Evolutionary conservation across 2,329 filamentous ascomycete genomes (phyloP).

Genomic region (Aspergillus sp.): DNA sequence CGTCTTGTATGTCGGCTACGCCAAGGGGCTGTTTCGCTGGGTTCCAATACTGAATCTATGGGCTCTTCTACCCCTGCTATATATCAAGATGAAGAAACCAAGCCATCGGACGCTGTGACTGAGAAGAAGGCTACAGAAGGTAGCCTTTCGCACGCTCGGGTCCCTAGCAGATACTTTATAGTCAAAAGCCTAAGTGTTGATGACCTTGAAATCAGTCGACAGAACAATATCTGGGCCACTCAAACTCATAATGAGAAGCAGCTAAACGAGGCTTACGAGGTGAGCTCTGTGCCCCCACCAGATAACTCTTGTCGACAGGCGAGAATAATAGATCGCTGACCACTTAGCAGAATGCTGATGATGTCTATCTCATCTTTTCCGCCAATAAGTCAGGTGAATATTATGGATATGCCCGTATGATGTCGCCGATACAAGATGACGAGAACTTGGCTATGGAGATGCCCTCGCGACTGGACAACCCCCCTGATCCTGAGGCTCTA

Average conservation of each 20-base stretch:
- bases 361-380: constrained; percentile 90
- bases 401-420: constrained; percentile 92
- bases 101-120: constrained; percentile 9
- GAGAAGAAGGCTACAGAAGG: constrained; percentile 10
- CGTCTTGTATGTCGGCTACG: constrained; percentile 82
- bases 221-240: constrained; percentile 88
- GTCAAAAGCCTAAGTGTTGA: constrained; percentile 90
- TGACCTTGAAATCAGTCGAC: constrained; percentile 85
- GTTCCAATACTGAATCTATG: constrained; percentile 28
- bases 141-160: constrained; percentile 29
- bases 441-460: constrained; percentile 69
- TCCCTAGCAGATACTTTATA: constrained; percentile 81
- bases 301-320: neutral
- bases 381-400: constrained; percentile 98
- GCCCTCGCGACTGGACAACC: constrained; percentile 63
- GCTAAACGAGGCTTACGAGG: constrained; percentile 80
- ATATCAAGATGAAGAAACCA: constrained; percentile 32
- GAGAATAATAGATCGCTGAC: neutral
- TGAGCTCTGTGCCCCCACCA: constrained; percentile 43
- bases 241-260: constrained; percentile 88
- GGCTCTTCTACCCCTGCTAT: constrained; percentile 55
- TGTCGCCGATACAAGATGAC: constrained; percentile 78
- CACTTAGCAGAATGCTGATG: constrained; percentile 65
- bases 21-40: constrained; percentile 52
- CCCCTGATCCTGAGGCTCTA: constrained; percentile 66